phyloP scores from a whole-genome alignment of 139 green algal species.

The Volvox africanus region DNA sequence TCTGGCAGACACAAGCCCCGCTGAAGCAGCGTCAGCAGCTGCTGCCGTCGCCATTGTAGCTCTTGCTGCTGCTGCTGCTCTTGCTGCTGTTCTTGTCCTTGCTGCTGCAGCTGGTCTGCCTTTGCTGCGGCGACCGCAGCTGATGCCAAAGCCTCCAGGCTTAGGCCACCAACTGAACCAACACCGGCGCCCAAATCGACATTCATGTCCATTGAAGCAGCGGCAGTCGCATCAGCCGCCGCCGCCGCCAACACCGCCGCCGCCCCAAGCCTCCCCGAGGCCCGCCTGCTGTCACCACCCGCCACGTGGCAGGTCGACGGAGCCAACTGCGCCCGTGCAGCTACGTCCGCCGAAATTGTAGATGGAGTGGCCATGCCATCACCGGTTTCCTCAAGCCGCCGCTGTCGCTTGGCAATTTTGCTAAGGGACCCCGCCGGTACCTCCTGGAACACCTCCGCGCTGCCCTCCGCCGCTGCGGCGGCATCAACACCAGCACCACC shows the following conservation, averaged over 20 bases:
- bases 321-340: too few species aligned
- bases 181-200: neutral
- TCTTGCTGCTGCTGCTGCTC: neutral
- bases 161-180: neutral
- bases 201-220: neutral
- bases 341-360: too few species aligned
- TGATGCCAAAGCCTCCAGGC: neutral
- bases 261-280: neutral
- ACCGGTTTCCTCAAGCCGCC: too few species aligned
- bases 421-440: too few species aligned
- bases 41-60: neutral
- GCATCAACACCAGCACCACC: neutral
- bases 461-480: neutral
- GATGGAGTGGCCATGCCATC: too few species aligned
- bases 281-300: too few species aligned
- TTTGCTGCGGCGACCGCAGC: slow-evolving; percentile 3
- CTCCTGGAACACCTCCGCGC: too few species aligned
- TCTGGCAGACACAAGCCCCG: too few species aligned
- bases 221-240: neutral
- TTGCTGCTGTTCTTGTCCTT: neutral
- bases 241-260: neutral
- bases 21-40: neutral
- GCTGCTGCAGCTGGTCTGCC: neutral
- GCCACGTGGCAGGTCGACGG: too few species aligned
- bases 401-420: too few species aligned